Evolutionary conservation across 23 red algal species (phyloP), one percentile per base, ranked within the genome.

Genomic region (Chondrus crispus): DNA sequence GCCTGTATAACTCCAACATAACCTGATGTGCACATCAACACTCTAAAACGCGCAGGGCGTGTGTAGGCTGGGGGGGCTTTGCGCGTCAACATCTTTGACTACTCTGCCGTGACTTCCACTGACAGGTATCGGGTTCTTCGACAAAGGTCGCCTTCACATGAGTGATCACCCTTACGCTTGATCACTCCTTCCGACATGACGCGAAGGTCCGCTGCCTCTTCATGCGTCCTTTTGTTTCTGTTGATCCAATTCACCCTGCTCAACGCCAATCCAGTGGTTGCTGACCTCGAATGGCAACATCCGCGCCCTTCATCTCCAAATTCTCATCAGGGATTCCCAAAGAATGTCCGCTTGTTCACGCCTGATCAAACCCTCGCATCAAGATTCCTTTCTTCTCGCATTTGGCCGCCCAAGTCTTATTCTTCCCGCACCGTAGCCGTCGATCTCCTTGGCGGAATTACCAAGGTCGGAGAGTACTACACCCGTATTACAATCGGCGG

Each of bases 401-500:
- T 47, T 68, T n/a, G 52, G 38, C 72, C 86, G 13, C 26, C 28
- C 46, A n/a, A 54, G 48, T 72, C 69, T 38, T 63, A 81, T 54
- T 35, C 58, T 12, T 84, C 76, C 2, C 75, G 76, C 33, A 72
- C 77, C 1, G 79, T 84, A 5, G 71, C 88, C 52, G 94, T 91
- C 45, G 88, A 96, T n/a, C 87, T 97, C 32, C 51, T 93, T 16
- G 95, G 95, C 62, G 95, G 92, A 5, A 93, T 98, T 29, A 89
- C 87, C 40, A 35, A 77, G 5, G 93, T 98, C 9, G 97, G 97
- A 3, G 93, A 96, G 88, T 98, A 98, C 35, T 98, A 98, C 87
- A 88, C 92, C 29, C 70, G 84, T 28, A 74, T 98, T 44, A 29
- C 79, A 3, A 77, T 96, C 46, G 97, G 94, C 62, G 93, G 93